Base-by-base conservation (phyloP, 352 stramenopile species). In the Phytophthora cryptogea region DNA sequence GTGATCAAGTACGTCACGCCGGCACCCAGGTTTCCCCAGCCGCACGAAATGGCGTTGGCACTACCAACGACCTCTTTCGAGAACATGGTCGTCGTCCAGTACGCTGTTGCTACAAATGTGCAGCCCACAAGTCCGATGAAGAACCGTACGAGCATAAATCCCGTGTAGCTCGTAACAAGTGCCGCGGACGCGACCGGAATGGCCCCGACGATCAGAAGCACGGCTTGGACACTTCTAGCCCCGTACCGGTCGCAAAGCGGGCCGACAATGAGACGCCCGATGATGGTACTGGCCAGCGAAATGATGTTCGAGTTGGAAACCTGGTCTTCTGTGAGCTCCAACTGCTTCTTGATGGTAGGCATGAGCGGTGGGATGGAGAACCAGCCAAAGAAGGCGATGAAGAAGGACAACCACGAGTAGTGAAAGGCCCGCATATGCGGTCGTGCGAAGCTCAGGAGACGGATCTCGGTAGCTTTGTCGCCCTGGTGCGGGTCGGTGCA, bases 401-500 rank as follows among this genome's bases (percentile, higher is more conserved):
- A 97, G 71, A 97, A 97, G 17, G 73, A 90, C 3, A 96, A 56
- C 91, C 91, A 97, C 23, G 88, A 68, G 63, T 76, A 89, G 74
- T 97, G 91, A 66, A 98, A 97, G 7, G 89, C 86, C 39, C 94
- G 71, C 89, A 97, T 98, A 70, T 98, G 92, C 0, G 91, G 94
- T 11, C 88, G 68, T 36, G 68, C 66, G 43, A 90, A 86, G 54
- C 63, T 91, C 30, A 77, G 72, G 2, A 95, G 66, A 40, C 88
- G 78, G 68, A 93, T 89, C 54, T 91, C 76, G 2, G 60, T 90
- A 10, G 83, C 63, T 31, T 58, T 59, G 45, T 79, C 53, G 0
- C 50, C 46, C 17, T 79, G 63, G 4, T 54, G 35, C 4, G 57
- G 59, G 40, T 79, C 63, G 2, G 72, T 78, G 13, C 42, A 63